Conservation (phyloP, 805 yeast genomes). For the Pichia rugopelliculosa region DNA sequence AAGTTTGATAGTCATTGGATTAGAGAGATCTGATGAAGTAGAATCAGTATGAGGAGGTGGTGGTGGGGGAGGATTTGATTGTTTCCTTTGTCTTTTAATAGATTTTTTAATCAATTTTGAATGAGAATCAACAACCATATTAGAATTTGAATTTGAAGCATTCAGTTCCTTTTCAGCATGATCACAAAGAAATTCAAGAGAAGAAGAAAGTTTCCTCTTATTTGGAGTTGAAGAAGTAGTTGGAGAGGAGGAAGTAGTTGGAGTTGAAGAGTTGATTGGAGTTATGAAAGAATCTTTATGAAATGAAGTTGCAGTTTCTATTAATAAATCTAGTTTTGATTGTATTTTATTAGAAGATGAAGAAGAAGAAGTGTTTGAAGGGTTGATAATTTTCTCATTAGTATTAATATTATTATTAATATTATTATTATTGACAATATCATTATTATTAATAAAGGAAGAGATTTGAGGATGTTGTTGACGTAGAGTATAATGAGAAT, state of each 20-base stretch:
- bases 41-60: too few species aligned
- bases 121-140: too few species aligned
- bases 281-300: conserved; percentile 8
- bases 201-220: not conserved
- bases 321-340: conserved; percentile 24
- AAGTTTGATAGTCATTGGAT: conserved; percentile 21
- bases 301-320: conserved; percentile 25
- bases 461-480: too few species aligned
- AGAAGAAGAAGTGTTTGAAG: conserved; percentile 1
- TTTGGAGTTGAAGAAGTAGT: not conserved
- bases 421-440: too few species aligned
- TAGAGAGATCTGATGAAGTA: conserved; percentile 4
- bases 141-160: not conserved
- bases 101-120: not conserved
- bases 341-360: conserved; percentile 3
- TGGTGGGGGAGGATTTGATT: not conserved
- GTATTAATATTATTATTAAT: too few species aligned
- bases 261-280: not conserved
- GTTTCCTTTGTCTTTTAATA: not conserved
- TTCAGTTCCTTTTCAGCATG: conserved; percentile 6
- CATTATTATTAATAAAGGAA: too few species aligned
- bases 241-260: conserved; percentile 5
- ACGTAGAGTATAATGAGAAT: conserved; percentile 17
- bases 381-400: too few species aligned
- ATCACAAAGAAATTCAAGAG: conserved; percentile 2